A percentile compares a stretch with the other conserved stretches of the same genome.
Conservation (phyloP, 2,329 filamentous ascomycete species). For the Claviceps fusiformis region DNA sequence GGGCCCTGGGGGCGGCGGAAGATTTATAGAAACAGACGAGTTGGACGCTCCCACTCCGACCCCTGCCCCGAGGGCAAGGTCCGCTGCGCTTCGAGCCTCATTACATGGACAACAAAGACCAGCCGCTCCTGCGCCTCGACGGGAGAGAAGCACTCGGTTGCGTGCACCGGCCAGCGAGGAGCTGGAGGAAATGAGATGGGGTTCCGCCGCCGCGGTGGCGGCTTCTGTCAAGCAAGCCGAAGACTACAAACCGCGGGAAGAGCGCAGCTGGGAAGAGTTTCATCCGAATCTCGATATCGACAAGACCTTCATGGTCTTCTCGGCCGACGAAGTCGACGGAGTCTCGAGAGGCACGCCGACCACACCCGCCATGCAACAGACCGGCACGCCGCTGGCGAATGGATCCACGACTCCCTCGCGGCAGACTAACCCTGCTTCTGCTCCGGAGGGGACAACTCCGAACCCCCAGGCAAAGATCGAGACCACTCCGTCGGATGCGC, state of each 20-base stretch:
- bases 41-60: constrained; percentile 38
- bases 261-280: constrained; percentile 95
- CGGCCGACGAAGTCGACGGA: constrained; percentile 75
- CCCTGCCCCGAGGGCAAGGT: constrained; percentile 25
- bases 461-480: constrained; percentile 21
- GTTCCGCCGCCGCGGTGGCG: constrained; percentile 77
- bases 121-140: constrained; percentile 32
- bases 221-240: constrained; percentile 82
- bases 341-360: constrained; percentile 29
- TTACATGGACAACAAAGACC: constrained; percentile 20
- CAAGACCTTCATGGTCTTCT: constrained; percentile 61
- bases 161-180: constrained; percentile 38
- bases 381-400: constrained; percentile 18
- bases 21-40: constrained; percentile 64
- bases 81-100: constrained; percentile 32
- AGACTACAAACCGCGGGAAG: constrained; percentile 93
- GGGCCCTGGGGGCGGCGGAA: constrained; percentile 71
- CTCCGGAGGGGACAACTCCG: constrained; percentile 24
- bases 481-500: constrained; percentile 17
- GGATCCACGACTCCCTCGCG: constrained; percentile 33
- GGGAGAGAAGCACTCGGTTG: constrained; percentile 43
- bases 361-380: constrained; percentile 20
- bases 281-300: constrained; percentile 92
- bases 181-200: constrained; percentile 56
- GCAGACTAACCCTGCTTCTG: constrained; percentile 28